Conservation (phyloP, 1,284 basidiomycete species). For the Ustilago hordei region DNA sequence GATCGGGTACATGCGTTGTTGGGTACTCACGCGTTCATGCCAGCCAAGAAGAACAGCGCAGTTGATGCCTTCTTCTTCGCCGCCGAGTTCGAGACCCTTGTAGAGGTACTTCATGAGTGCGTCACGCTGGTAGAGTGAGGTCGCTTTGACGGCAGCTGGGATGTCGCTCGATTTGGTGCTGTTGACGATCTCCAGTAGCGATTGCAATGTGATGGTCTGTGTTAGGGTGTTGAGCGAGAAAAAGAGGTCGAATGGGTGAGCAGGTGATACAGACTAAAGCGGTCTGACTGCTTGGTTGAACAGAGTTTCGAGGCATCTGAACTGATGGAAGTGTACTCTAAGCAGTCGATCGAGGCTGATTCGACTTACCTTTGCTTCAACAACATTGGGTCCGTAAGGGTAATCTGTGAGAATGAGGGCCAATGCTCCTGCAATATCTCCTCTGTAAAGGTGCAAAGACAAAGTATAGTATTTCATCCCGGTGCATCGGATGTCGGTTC, state of each 20-base stretch:
- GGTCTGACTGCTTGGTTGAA: too few species aligned
- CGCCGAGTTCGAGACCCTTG: constrained; percentile 83
- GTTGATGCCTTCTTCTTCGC: constrained; percentile 51
- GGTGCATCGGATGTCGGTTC: not conserved
- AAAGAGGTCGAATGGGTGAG: not conserved
- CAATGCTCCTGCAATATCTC: constrained; percentile 61
- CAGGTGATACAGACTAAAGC: too few species aligned
- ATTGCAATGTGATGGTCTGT: constrained; percentile 77
- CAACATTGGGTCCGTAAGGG: constrained; percentile 59
- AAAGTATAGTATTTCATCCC: not conserved
- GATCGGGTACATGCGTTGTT: not conserved
- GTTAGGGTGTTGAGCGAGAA: not conserved
- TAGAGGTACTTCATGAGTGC: constrained; percentile 98
- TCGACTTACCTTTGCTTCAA: constrained; percentile 60
- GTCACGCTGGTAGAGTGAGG: constrained; percentile 86
- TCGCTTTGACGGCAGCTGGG: constrained; percentile 78
- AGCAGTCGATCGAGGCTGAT: not conserved
- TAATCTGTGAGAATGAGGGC: constrained; percentile 54
- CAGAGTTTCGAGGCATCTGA: too few species aligned
- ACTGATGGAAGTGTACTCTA: not conserved
- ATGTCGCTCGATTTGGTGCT: constrained; percentile 94
- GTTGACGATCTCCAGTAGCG: constrained; percentile 92
- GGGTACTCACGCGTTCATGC: constrained; percentile 90
- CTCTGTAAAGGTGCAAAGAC: constrained; percentile 25
- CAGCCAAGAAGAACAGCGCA: constrained; percentile 87